These are phyloP conservation scores for Ascochyta lentis DNA, from an alignment of 2,329 filamentous ascomycete genomes.

Conservation along the genomic window DNA sequence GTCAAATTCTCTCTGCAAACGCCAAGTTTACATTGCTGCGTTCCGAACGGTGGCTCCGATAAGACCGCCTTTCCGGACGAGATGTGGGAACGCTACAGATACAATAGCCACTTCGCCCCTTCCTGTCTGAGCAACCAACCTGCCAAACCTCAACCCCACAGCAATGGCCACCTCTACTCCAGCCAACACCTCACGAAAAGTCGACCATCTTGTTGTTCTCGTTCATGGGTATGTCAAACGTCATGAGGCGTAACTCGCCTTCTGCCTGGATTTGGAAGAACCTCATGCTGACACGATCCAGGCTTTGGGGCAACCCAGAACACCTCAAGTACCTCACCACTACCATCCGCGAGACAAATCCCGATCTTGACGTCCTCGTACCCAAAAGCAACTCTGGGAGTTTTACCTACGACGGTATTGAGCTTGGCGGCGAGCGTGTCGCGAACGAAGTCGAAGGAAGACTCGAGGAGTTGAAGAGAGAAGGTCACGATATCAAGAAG, in stretches of 20 bases:
- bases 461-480: constrained; percentile 60
- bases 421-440: constrained; percentile 71
- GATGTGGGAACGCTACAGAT: constrained; percentile 19
- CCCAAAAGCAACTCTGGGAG: constrained; percentile 76
- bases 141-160: constrained; percentile 1
- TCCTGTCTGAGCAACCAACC: background rate
- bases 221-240: constrained; percentile 70
- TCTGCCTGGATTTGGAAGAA: background rate
- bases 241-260: constrained; percentile 12
- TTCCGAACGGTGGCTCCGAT: constrained; percentile 14
- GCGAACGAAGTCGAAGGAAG: constrained; percentile 68
- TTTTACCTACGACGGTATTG: constrained; percentile 72
- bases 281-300: constrained; percentile 35
- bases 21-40: constrained; percentile 12
- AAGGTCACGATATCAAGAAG: constrained; percentile 76
- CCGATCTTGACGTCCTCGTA: constrained; percentile 72
- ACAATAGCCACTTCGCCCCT: constrained; percentile 26
- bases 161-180: constrained; percentile 24
- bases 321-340: constrained; percentile 75
- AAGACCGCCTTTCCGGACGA: constrained; percentile 29
- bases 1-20: background rate
- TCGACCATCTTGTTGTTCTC: constrained; percentile 77
- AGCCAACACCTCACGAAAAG: constrained; percentile 21
- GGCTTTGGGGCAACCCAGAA: constrained; percentile 80
- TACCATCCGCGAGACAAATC: constrained; percentile 66